Base-by-base conservation (phyloP, 2,329 filamentous ascomycete genomes). In the Fusarium sp. region DNA sequence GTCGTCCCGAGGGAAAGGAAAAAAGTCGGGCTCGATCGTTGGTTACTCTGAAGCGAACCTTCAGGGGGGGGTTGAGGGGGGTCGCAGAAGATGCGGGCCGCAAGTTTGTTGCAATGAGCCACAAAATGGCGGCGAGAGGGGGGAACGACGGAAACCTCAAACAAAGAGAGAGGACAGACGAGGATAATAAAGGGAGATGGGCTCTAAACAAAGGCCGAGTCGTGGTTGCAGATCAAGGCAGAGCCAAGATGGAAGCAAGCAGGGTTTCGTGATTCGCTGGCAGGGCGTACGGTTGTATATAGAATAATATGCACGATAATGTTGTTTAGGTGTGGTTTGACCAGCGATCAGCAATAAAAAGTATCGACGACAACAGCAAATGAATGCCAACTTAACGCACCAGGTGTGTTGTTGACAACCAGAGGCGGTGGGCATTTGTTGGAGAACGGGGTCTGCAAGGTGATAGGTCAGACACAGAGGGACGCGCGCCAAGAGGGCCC, bases 91-190 rank as follows among this genome's bases (percentile, higher is more conserved):
- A 74, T 66, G 68, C 70, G 72, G 70, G 74, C 72, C 57, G 63
- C 70, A 61, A 70, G 59, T 64, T 66, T 56, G 51, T 64, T 69
- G 67, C 59, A 65, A 68, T 61, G 70, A 70, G 72, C 75, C 74
- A 75, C 75, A 72, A 74, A 71, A 73, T 75, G 68, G 73, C 75
- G 74, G 56, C 63, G 64, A 68, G 75, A 57, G 63, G 70, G 66
- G 62, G 56, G 30, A 30, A n/a, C n/a, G n/a, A n/a, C n/a, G n/a
- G n/a, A n/a, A n/a, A n/a, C 58, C 68, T 75, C 71, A 62, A 56
- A 63, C 68, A 50, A 60, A 42, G 53, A 62, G 68, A 59, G 60
- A 30, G 26, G 20, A 12, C 24, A 28, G 24, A 51, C 39, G 61
- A 60, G 61, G 62, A n/a, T n/a, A n/a, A n/a, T 54, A 54, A 39